phyloP scores from a whole-genome alignment of 768 basidiomycete species.

The Macrolepiota albuminosa region DNA sequence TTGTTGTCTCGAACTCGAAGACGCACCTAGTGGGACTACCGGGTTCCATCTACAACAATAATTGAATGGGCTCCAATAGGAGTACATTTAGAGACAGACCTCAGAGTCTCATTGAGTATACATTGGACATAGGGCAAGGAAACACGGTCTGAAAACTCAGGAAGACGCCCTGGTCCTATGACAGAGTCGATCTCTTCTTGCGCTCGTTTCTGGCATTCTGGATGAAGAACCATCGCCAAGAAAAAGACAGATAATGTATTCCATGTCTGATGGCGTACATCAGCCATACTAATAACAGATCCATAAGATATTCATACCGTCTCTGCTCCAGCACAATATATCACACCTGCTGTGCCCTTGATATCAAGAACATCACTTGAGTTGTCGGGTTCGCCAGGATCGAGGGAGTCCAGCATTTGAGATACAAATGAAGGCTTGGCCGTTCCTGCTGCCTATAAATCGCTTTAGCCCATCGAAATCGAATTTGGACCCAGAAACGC shows the following conservation, averaged over 20 bases:
- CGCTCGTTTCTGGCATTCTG: slow-evolving; percentile 12
- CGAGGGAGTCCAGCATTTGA: slow-evolving; percentile 11
- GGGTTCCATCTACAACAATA: neutral
- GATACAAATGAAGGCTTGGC: slow-evolving; percentile 20
- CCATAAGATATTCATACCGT: slow-evolving; percentile 4
- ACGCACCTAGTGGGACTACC: neutral
- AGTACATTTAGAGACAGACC: neutral
- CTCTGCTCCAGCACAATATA: slow-evolving; percentile 13
- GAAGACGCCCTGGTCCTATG: slow-evolving; percentile 21
- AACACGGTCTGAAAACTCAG: slow-evolving; percentile 18
- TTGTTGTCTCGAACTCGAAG: neutral
- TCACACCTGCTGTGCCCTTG: slow-evolving; percentile 7
- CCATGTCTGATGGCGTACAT: neutral
- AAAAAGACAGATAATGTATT: slow-evolving; percentile 17
- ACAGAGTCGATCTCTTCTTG: slow-evolving; percentile 26
- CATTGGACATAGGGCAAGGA: slow-evolving; percentile 18
- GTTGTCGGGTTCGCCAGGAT: slow-evolving; percentile 2
- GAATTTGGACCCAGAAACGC: neutral
- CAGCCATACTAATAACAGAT: neutral
- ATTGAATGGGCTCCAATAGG: neutral
- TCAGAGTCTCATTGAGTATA: slow-evolving; percentile 11
- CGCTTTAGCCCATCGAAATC: neutral
- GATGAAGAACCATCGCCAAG: slow-evolving; percentile 23
- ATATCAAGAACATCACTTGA: slow-evolving; percentile 8
- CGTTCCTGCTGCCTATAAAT: slow-evolving; percentile 15